These are phyloP conservation scores for Cladosporium colombiae DNA, from an alignment of 2,329 filamentous ascomycete species.

Conservation along the genomic window DNA sequence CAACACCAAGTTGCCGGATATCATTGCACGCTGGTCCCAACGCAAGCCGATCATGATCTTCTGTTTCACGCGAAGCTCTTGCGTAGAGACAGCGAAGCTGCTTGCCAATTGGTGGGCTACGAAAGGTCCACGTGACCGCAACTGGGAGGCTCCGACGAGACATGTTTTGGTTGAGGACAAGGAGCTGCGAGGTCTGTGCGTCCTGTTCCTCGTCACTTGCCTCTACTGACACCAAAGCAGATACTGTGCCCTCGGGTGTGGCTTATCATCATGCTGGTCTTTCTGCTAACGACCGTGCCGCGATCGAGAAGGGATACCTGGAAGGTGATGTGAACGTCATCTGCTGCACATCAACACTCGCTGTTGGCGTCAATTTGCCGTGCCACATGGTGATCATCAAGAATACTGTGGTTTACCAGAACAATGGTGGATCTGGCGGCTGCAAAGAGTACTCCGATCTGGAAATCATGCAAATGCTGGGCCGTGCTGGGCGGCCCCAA, in stretches of 20 bases:
- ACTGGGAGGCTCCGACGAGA: conserved; percentile 63
- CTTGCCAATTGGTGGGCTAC: conserved; percentile 67
- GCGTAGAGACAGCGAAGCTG: conserved; percentile 65
- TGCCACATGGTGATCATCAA: conserved; percentile 83
- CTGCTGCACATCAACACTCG: conserved; percentile 83
- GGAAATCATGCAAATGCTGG: conserved; percentile 89
- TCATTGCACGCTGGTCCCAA: conserved; percentile 67
- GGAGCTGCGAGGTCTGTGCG: conserved; percentile 58
- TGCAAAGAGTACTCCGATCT: conserved; percentile 74
- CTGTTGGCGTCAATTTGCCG: conserved; percentile 80
- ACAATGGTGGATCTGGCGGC: conserved; percentile 36
- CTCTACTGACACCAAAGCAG: conserved; percentile 36
- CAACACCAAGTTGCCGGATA: conserved; percentile 62
- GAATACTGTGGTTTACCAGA: conserved; percentile 68
- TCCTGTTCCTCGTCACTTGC: neutral
- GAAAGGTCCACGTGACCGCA: conserved; percentile 52
- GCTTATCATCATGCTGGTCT: conserved; percentile 83
- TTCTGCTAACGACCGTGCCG: conserved; percentile 61
- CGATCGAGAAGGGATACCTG: conserved; percentile 69
- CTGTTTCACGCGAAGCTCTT: conserved; percentile 74
- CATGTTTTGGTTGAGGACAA: conserved; percentile 56
- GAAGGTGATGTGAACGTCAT: conserved; percentile 75
- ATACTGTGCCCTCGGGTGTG: conserved; percentile 60
- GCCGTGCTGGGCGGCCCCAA: conserved; percentile 78
- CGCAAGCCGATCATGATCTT: conserved; percentile 81